Percentiles rank a stretch among this genome's conserved stretches.
Evolutionary conservation across 768 basidiomycete species (phyloP).

Genomic region (Naganishia vishniacii): DNA sequence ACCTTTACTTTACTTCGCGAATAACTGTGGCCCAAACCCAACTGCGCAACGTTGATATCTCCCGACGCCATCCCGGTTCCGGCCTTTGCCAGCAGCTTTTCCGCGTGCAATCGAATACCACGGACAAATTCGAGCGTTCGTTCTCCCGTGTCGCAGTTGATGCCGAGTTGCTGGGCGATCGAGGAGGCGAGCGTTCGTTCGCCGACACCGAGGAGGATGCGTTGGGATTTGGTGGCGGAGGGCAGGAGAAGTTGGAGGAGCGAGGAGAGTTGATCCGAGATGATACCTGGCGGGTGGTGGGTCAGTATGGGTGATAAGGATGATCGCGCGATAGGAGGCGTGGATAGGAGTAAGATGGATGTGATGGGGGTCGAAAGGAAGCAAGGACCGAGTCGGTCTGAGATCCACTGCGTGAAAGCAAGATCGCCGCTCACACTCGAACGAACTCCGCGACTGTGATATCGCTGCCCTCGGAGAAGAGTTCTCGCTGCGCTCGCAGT

Average conservation of each 20-base stretch:
- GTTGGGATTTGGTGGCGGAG: constrained; percentile 60
- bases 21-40: constrained; percentile 95
- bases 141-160: constrained; percentile 77
- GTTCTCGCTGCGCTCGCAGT: too few relatives aligned
- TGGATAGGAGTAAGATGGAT: too few relatives aligned
- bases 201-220: constrained; percentile 68
- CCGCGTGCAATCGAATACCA: constrained; percentile 83
- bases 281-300: constrained; percentile 57
- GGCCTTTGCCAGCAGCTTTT: constrained; percentile 62
- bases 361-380: too few relatives aligned
- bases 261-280: constrained; percentile 75
- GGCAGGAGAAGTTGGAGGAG: constrained; percentile 82
- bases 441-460: too few relatives aligned
- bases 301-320: neutral
- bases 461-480: too few relatives aligned
- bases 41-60: constrained; percentile 86
- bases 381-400: too few relatives aligned
- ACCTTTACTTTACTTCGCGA: constrained; percentile 94
- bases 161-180: constrained; percentile 66
- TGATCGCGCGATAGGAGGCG: neutral
- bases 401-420: too few relatives aligned
- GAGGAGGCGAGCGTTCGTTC: constrained; percentile 69
- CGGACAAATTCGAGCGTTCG: constrained; percentile 78
- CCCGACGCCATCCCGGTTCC: constrained; percentile 73
- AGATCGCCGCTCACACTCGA: too few relatives aligned